phyloP scores from a whole-genome alignment of 2,329 filamentous ascomycete genomes.

The Niveomyces coronatus region DNA sequence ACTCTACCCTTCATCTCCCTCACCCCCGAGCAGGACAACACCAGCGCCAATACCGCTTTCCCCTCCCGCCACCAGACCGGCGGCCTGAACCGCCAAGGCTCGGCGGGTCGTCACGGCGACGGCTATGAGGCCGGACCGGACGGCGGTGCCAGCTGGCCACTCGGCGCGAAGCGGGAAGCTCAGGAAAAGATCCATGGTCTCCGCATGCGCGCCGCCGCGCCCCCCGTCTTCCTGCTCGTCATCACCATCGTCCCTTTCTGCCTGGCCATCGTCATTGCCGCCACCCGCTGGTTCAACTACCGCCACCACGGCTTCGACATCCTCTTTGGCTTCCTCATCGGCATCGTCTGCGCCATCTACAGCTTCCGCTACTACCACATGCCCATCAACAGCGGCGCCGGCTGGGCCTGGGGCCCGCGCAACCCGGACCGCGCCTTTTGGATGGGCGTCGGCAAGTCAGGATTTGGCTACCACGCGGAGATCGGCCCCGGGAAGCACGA shows the following conservation, averaged over 20 bases:
- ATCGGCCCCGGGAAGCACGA: too few relatives aligned
- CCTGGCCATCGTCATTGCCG: slow-evolving; percentile 69
- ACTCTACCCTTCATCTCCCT: slow-evolving; percentile 58
- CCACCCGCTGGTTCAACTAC: slow-evolving; percentile 79
- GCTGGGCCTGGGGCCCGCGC: slow-evolving; percentile 82
- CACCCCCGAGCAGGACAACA: slow-evolving; percentile 33
- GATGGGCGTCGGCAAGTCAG: slow-evolving; percentile 56
- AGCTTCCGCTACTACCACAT: slow-evolving; percentile 81
- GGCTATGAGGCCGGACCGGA: slow-evolving; percentile 26
- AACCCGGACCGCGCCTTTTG: slow-evolving; percentile 66
- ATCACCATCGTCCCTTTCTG: slow-evolving; percentile 62
- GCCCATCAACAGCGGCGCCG: slow-evolving; percentile 61
- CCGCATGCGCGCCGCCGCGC: slow-evolving; percentile 67
- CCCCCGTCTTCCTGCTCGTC: slow-evolving; percentile 67
- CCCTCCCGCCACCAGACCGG: slow-evolving; percentile 50
- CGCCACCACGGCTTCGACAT: slow-evolving; percentile 92
- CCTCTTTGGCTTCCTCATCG: slow-evolving; percentile 72
- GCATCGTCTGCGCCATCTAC: slow-evolving; percentile 59
- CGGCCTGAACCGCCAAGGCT: slow-evolving; percentile 23
- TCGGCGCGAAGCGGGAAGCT: slow-evolving; percentile 18
- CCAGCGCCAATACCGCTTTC: slow-evolving; percentile 52
- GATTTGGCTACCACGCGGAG: slow-evolving; percentile 43
- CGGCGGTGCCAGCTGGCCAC: slow-evolving; percentile 11
- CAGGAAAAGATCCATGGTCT: slow-evolving; percentile 25
- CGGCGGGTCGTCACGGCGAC: slow-evolving; percentile 24